Conservation (phyloP, 139 green algal species). For the Micromonas commoda region DNA sequence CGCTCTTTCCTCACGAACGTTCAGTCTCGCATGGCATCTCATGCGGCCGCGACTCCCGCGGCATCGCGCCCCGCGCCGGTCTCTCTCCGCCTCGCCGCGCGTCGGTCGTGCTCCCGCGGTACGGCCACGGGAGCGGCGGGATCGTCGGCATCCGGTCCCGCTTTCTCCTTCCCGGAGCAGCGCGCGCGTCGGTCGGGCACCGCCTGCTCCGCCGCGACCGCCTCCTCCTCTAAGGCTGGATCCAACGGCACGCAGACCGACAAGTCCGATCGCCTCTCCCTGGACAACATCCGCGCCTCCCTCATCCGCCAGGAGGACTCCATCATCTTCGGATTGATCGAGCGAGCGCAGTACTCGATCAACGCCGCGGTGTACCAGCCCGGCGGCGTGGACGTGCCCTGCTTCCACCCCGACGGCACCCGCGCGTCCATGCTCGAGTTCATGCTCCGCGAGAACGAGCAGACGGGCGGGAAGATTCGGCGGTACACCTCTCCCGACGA, state of each 20-base stretch:
- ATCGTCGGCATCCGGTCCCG: too few species aligned
- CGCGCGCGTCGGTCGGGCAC: too few species aligned
- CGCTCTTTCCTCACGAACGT: too few species aligned
- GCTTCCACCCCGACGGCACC: constrained; percentile 47
- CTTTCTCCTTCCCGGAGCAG: too few species aligned
- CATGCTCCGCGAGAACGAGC: constrained; percentile 82
- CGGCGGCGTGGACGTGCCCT: constrained; percentile 62
- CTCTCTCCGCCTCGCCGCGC: too few species aligned
- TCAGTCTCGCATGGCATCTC: too few species aligned
- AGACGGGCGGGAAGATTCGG: constrained; percentile 77
- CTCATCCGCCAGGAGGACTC: constrained; percentile 92
- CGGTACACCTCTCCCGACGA: constrained; percentile 91
- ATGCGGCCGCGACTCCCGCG: too few species aligned
- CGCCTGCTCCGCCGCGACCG: too few species aligned
- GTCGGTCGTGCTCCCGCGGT: too few species aligned
- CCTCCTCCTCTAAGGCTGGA: not conserved
- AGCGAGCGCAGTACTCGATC: constrained; percentile 79
- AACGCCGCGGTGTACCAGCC: constrained; percentile 77
- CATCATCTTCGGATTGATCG: constrained; percentile 97
- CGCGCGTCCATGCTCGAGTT: constrained; percentile 85
- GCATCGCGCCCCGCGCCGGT: too few species aligned
- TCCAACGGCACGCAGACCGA: constrained; percentile 17
- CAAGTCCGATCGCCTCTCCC: constrained; percentile 48
- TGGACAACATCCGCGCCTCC: constrained; percentile 70
- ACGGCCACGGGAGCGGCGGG: too few species aligned